Evolutionary conservation across 768 basidiomycete genomes (phyloP).

Genomic region (Pulveroboletus ravenelii): DNA sequence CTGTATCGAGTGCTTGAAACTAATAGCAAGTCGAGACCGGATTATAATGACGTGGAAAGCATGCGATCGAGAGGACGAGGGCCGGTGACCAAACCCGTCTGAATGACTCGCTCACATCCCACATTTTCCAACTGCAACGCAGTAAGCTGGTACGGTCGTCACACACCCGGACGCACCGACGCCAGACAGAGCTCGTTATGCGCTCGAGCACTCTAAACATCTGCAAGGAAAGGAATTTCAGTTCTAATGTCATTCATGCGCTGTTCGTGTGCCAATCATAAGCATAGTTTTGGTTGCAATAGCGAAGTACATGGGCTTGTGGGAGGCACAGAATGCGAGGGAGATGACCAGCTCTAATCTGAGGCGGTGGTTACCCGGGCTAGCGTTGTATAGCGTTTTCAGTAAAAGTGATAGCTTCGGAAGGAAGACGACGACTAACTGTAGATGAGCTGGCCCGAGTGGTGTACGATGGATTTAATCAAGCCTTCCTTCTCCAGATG

Average conservation of each 20-base stretch:
- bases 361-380: constrained; percentile 43
- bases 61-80: neutral
- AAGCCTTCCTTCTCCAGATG: constrained; percentile 90
- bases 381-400: constrained; percentile 14
- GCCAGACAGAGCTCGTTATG: neutral
- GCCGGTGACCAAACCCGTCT: neutral
- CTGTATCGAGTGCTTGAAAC: neutral
- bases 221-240: neutral
- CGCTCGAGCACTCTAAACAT: neutral
- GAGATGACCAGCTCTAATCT: constrained; percentile 30
- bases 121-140: neutral
- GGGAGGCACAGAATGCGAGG: constrained; percentile 21
- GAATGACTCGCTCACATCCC: too few relatives aligned
- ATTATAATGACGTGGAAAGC: neutral
- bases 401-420: neutral
- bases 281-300: constrained; percentile 29
- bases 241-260: neutral
- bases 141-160: neutral
- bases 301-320: constrained; percentile 35
- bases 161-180: neutral
- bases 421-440: constrained; percentile 50
- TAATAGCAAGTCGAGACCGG: neutral
- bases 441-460: constrained; percentile 92
- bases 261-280: constrained; percentile 17
- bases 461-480: constrained; percentile 97